Percentiles rank a stretch among this genome's conserved stretches.
These are phyloP conservation scores for Cucumis hystrix DNA, from an alignment of 306 rosid species.

Conservation along the genomic window DNA sequence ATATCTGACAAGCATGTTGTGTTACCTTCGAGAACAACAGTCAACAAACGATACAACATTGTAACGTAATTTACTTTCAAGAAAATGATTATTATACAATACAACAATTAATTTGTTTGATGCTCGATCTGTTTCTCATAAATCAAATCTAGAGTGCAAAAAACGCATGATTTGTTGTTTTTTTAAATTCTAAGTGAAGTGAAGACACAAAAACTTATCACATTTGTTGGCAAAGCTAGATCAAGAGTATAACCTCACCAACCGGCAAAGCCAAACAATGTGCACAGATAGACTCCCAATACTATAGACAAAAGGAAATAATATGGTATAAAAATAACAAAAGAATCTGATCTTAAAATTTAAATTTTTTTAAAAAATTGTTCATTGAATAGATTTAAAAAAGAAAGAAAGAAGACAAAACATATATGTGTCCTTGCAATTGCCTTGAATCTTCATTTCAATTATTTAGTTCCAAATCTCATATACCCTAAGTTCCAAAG, in stretches of 20 bases:
- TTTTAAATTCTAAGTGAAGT: background rate
- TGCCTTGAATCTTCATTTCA: background rate
- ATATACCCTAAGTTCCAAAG: background rate
- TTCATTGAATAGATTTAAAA: background rate
- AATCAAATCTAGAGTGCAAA: background rate
- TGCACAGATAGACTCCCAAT: too few relatives aligned
- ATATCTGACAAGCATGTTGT: too few relatives aligned
- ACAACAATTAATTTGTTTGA: too few relatives aligned
- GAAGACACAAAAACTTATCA: background rate
- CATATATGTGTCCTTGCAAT: background rate
- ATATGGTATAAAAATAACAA: background rate
- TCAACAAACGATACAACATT: too few relatives aligned
- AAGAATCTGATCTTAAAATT: background rate
- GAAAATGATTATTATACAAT: too few relatives aligned
- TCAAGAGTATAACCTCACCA: background rate
- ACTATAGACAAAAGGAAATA: background rate
- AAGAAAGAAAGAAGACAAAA: background rate
- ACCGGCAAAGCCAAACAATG: constrained; percentile 3
- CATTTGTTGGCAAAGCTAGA: background rate
- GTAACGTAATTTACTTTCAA: too few relatives aligned
- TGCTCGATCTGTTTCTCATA: too few relatives aligned
- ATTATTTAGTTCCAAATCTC: background rate
- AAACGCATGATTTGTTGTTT: background rate
- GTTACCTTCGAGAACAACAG: too few relatives aligned
- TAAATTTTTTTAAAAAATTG: background rate